Percentiles rank a stretch among this genome's conserved stretches.
Conservation (phyloP, 768 basidiomycete species). For the Agrocybe praecox region DNA sequence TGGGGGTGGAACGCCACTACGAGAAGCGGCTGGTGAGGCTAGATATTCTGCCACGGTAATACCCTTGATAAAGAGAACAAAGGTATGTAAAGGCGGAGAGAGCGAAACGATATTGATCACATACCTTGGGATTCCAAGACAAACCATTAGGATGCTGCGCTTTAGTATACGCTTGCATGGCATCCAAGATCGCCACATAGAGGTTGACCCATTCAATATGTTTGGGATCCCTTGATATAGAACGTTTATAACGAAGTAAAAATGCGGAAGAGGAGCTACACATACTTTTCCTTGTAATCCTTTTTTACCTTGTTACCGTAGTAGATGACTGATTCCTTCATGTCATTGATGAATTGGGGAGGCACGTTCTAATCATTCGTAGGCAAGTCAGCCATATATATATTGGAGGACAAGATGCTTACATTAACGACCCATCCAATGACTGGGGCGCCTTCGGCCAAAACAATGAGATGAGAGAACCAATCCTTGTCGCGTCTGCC, state of each 20-base stretch:
- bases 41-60: constrained; percentile 58
- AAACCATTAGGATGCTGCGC: constrained; percentile 88
- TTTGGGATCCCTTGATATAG: constrained; percentile 65
- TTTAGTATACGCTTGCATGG: constrained; percentile 78
- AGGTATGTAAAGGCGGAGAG: constrained; percentile 4
- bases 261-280: not conserved
- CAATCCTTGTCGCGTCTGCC: constrained; percentile 81
- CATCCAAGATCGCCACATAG: constrained; percentile 72
- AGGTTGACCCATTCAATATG: constrained; percentile 88
- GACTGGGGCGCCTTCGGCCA: constrained; percentile 81
- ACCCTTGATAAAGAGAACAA: constrained; percentile 41
- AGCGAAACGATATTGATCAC: constrained; percentile 15
- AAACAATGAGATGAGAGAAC: constrained; percentile 75
- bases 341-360: constrained; percentile 73
- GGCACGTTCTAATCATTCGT: constrained; percentile 64
- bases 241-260: not conserved
- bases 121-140: constrained; percentile 84
- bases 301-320: constrained; percentile 91
- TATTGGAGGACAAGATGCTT: constrained; percentile 29
- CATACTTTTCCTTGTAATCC: constrained; percentile 91
- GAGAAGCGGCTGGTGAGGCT: constrained; percentile 31
- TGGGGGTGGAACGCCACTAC: constrained; percentile 42
- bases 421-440: constrained; percentile 91
- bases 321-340: constrained; percentile 86
- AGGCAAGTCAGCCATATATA: not conserved